Percentiles rank a stretch among this genome's conserved stretches.
Evolutionary conservation across 768 basidiomycete genomes (phyloP).

Genomic region (Nidula microcarpa): DNA sequence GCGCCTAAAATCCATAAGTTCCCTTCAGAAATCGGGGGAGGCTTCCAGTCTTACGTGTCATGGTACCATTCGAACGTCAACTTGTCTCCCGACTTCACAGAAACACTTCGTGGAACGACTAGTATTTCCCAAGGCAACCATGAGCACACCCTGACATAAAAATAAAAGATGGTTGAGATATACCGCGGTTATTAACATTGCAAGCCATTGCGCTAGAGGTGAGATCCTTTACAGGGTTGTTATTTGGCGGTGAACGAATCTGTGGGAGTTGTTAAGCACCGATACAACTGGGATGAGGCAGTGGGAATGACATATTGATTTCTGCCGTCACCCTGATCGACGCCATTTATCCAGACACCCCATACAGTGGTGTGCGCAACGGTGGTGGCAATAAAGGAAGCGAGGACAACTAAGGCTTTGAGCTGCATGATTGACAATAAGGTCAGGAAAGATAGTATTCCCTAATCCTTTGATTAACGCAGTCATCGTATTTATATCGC

Average conservation of each 20-base stretch:
- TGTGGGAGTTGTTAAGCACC: background rate
- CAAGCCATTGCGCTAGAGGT: background rate
- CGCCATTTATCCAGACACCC: constrained; percentile 8
- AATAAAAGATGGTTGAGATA: background rate
- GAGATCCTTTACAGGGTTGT: constrained; percentile 1
- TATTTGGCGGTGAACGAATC: constrained; percentile 1
- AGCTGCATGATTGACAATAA: background rate
- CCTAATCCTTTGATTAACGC: too few species aligned
- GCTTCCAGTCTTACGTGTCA: background rate
- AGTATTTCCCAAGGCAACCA: background rate
- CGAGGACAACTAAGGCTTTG: background rate
- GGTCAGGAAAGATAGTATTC: background rate
- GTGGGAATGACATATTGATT: background rate
- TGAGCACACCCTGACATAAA: background rate
- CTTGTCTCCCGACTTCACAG: constrained; percentile 5
- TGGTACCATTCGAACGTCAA: constrained; percentile 6
- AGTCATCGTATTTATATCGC: too few species aligned
- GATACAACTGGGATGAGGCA: background rate
- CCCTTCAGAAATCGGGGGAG: background rate
- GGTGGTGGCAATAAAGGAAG: background rate
- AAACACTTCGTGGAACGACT: constrained; percentile 1
- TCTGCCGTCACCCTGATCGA: constrained; percentile 6
- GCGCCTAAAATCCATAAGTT: background rate
- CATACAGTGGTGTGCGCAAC: constrained; percentile 4
- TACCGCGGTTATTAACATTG: constrained; percentile 2